Evolutionary conservation across 2,329 filamentous ascomycete species (phyloP).

Genomic region (Pseudocercospora pini-densiflorae): DNA sequence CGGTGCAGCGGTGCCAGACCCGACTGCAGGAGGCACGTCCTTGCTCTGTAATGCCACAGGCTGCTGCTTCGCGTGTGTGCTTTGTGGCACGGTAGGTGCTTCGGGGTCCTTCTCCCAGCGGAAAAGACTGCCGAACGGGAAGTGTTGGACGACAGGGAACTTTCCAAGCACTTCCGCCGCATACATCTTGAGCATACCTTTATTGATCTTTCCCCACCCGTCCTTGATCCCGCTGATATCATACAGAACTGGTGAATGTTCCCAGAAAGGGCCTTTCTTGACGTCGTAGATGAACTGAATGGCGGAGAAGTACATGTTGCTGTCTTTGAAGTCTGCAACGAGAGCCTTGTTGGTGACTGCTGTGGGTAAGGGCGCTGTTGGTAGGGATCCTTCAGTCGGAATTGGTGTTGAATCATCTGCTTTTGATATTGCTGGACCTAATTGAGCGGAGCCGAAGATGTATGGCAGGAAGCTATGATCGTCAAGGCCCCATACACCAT

Average conservation of each 20-base stretch:
- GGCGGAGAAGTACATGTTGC: constrained; percentile 85
- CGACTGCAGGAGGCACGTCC: constrained; percentile 26
- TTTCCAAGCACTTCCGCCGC: constrained; percentile 95
- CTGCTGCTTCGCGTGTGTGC: constrained; percentile 38
- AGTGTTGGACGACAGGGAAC: constrained; percentile 98
- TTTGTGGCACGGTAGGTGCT: constrained; percentile 36
- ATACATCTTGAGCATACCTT: constrained; percentile 99
- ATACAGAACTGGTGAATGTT: constrained; percentile 88
- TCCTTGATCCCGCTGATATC: constrained; percentile 88
- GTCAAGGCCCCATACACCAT: constrained; percentile 98
- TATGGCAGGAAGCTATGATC: constrained; percentile 95
- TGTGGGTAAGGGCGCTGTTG: constrained; percentile 68
- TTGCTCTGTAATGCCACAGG: constrained; percentile 31
- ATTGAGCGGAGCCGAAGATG: constrained; percentile 91
- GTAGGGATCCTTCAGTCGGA: constrained; percentile 78
- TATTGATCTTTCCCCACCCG: constrained; percentile 98
- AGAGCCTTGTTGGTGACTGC: constrained; percentile 59
- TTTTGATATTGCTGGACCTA: constrained; percentile 73
- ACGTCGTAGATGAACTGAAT: constrained; percentile 98
- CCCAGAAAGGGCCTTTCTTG: constrained; percentile 94
- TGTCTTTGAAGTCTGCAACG: constrained; percentile 47
- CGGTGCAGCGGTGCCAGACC: constrained; percentile 31
- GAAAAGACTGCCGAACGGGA: constrained; percentile 57
- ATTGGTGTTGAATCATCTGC: constrained; percentile 57
- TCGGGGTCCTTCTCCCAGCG: constrained; percentile 52